A percentile compares a stretch with the other conserved stretches of the same genome.
Evolutionary conservation across 805 yeast genomes (phyloP).

Genomic region (Pichia cephalocereana): DNA sequence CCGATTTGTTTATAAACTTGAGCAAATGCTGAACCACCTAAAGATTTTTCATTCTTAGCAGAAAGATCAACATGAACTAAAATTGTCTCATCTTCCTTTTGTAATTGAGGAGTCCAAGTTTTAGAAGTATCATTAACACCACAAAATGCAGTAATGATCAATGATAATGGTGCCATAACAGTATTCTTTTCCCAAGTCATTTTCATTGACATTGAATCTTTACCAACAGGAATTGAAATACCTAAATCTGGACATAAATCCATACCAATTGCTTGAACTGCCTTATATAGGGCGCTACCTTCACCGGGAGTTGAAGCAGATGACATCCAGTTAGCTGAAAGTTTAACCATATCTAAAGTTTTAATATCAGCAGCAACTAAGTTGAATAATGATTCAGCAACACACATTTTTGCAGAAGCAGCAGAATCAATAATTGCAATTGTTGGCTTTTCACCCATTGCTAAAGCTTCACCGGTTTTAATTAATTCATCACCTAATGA

Average conservation of each 20-base stretch:
- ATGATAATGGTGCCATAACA: constrained; percentile 91
- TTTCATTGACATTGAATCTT: constrained; percentile 98
- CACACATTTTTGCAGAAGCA: constrained; percentile 91
- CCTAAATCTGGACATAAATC: constrained; percentile 93
- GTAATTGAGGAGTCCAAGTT: constrained; percentile 92
- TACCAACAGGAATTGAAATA: constrained; percentile 92
- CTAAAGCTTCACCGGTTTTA: constrained; percentile 90
- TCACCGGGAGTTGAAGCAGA: constrained; percentile 94
- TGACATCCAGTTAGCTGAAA: constrained; percentile 99
- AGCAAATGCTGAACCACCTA: constrained; percentile 93
- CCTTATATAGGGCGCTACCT: constrained; percentile 90
- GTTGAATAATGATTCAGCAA: constrained; percentile 89
- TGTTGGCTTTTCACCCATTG: constrained; percentile 95
- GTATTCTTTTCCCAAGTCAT: constrained; percentile 94
- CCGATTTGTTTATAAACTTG: constrained; percentile 92
- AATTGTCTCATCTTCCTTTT: constrained; percentile 44
- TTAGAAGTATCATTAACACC: constrained; percentile 76
- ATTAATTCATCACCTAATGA: constrained; percentile 68
- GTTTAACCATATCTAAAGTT: constrained; percentile 61
- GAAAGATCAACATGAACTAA: constrained; percentile 78
- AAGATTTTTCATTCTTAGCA: constrained; percentile 38
- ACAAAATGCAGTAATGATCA: constrained; percentile 85
- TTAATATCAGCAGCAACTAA: constrained; percentile 83
- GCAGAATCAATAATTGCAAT: constrained; percentile 80
- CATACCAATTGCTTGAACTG: constrained; percentile 91